Percentiles rank a stretch among this genome's conserved stretches.
Conservation (phyloP, 768 basidiomycete genomes). For the Xerocomellus dryophilus region DNA sequence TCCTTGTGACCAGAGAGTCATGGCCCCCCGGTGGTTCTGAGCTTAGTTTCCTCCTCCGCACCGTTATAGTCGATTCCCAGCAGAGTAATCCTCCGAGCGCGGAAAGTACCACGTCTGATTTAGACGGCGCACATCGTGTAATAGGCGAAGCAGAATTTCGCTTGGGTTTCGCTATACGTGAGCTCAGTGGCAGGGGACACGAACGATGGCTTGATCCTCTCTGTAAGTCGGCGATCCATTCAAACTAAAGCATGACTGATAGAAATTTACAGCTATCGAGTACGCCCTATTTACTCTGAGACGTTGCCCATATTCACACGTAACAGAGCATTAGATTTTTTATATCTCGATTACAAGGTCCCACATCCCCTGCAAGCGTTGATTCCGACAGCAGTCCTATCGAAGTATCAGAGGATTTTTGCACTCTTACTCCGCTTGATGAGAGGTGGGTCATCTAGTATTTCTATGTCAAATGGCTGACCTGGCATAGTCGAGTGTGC, state of each 20-base stretch:
- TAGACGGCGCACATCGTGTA: slow-evolving; percentile 36
- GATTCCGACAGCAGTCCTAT: slow-evolving; percentile 67
- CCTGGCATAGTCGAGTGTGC: slow-evolving; percentile 59
- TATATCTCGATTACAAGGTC: slow-evolving; percentile 89
- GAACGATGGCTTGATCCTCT: slow-evolving; percentile 82
- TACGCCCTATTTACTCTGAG: slow-evolving; percentile 4
- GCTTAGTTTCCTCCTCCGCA: slow-evolving; percentile 76
- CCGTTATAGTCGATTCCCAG: slow-evolving; percentile 82
- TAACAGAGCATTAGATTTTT: slow-evolving; percentile 77
- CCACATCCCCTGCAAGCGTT: slow-evolving; percentile 72
- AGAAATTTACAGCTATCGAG: slow-evolving; percentile 22
- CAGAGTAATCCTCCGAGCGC: slow-evolving; percentile 31
- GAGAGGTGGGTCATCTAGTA: slow-evolving; percentile 51
- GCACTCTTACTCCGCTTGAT: slow-evolving; percentile 74
- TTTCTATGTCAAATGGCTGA: slow-evolving; percentile 1
- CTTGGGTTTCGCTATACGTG: slow-evolving; percentile 81
- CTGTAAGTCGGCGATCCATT: slow-evolving; percentile 48
- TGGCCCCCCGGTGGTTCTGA: slow-evolving; percentile 91
- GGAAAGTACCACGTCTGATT: slow-evolving; percentile 25
- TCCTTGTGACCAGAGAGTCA: slow-evolving; percentile 65
- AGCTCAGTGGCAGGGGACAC: slow-evolving; percentile 60
- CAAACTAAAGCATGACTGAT: slow-evolving; percentile 5
- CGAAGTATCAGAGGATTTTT: slow-evolving; percentile 84
- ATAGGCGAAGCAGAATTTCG: slow-evolving; percentile 68
- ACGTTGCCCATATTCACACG: neutral